A percentile compares a stretch with the other conserved stretches of the same genome.
These are phyloP conservation scores for Didymella segeticola DNA, from an alignment of 2,329 filamentous ascomycete species.

Conservation along the genomic window DNA sequence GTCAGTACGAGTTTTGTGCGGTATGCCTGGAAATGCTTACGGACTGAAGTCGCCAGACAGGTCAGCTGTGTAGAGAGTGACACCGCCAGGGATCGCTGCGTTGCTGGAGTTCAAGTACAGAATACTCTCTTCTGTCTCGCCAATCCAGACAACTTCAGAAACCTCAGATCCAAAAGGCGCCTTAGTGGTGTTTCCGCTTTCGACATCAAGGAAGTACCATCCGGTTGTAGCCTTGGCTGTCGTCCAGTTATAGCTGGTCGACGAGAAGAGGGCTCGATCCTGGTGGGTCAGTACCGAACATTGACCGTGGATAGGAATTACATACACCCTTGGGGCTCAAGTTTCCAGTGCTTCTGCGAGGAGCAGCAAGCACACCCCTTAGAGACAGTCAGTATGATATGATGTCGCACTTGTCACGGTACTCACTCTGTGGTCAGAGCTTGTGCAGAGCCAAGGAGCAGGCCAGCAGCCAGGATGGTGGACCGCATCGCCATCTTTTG, in stretches of 20 bases:
- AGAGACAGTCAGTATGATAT: slow-evolving; percentile 6
- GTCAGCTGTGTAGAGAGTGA: slow-evolving; percentile 45
- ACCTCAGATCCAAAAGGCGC: slow-evolving; percentile 42
- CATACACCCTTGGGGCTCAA: slow-evolving; percentile 44
- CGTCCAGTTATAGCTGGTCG: slow-evolving; percentile 47
- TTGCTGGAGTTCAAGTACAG: slow-evolving; percentile 70
- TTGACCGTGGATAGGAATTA: background rate
- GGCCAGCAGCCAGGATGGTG: slow-evolving; percentile 31
- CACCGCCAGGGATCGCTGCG: slow-evolving; percentile 56
- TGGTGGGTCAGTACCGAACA: slow-evolving; percentile 16
- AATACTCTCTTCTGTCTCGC: slow-evolving; percentile 56
- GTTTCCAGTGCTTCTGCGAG: slow-evolving; percentile 41
- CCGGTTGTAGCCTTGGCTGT: slow-evolving; percentile 56
- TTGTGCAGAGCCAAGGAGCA: slow-evolving; percentile 34
- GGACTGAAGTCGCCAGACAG: slow-evolving; percentile 35
- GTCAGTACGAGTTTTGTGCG: background rate
- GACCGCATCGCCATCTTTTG: slow-evolving; percentile 38
- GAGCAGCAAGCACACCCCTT: slow-evolving; percentile 36
- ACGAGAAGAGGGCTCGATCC: slow-evolving; percentile 44
- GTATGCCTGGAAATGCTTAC: slow-evolving; percentile 17
- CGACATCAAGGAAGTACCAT: slow-evolving; percentile 45
- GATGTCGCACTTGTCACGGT: background rate
- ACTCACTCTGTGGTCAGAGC: slow-evolving; percentile 40
- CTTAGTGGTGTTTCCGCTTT: slow-evolving; percentile 41
- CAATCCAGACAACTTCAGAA: slow-evolving; percentile 46